These are phyloP conservation scores for Verticillium alfalfae DNA, from an alignment of 2,329 filamentous ascomycete genomes.

Conservation along the genomic window DNA sequence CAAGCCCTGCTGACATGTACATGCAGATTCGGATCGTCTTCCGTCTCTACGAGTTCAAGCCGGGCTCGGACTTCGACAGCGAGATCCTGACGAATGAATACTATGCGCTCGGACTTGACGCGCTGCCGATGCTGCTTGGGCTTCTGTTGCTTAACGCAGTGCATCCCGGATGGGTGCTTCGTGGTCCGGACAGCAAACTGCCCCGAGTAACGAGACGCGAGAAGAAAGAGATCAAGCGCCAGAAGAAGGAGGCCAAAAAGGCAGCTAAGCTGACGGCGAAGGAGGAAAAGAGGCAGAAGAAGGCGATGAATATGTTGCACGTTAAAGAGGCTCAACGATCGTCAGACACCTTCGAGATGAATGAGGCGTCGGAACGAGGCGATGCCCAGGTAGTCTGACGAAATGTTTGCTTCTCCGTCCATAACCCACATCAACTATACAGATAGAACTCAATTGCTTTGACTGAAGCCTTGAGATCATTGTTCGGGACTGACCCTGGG, in stretches of 20 bases:
- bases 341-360: neutral
- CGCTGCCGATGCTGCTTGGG: constrained; percentile 48
- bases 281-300: constrained; percentile 2
- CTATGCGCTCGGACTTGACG: constrained; percentile 47
- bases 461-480: no score
- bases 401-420: neutral
- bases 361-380: neutral
- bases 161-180: constrained; percentile 42
- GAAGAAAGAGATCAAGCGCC: constrained; percentile 34
- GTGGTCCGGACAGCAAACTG: constrained; percentile 39
- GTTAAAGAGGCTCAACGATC: neutral
- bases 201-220: constrained; percentile 32
- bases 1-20: neutral
- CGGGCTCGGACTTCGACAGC: constrained; percentile 35
- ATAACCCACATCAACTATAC: no score
- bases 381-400: neutral
- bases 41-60: constrained; percentile 50
- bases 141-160: constrained; percentile 33
- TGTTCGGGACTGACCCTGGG: no score
- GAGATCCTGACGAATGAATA: constrained; percentile 42
- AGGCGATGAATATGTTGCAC: neutral
- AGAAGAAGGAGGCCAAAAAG: constrained; percentile 22
- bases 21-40: constrained; percentile 51
- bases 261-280: neutral
- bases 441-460: no score